A percentile compares a stretch with the other conserved stretches of the same genome.
phyloP scores from a whole-genome alignment of 257 asterid species.

The Fraxinus quadrangulata region DNA sequence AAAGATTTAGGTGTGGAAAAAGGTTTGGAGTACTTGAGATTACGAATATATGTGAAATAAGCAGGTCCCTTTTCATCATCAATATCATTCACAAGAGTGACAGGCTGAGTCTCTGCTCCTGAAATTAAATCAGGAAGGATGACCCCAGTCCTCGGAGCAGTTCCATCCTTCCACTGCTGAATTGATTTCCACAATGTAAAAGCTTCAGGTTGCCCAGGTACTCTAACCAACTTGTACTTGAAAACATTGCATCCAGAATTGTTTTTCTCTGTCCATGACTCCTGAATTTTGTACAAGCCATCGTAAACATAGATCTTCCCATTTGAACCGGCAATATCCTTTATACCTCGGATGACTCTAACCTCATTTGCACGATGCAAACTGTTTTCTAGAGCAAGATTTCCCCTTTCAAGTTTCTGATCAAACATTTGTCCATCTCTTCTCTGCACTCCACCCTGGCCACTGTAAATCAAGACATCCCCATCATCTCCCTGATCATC shows the following conservation, averaged over 20 bases:
- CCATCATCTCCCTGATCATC: conserved; percentile 78
- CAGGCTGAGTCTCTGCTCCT: conserved; percentile 76
- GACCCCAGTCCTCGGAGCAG: conserved; percentile 53
- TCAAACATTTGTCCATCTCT: conserved; percentile 78
- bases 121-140: conserved; percentile 81
- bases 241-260: conserved; percentile 73
- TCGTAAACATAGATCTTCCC: conserved; percentile 85
- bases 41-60: conserved; percentile 71
- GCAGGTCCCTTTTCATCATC: conserved; percentile 89
- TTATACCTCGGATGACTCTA: conserved; percentile 56
- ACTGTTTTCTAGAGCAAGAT: conserved; percentile 60
- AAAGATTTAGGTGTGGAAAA: conserved; percentile 43
- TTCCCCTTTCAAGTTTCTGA: conserved; percentile 89
- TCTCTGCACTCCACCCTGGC: conserved; percentile 84
- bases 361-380: conserved; percentile 58
- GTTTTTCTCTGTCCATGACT: conserved; percentile 79
- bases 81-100: conserved; percentile 79
- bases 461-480: conserved; percentile 71
- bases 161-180: conserved; percentile 87
- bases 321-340: conserved; percentile 30
- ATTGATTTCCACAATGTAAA: conserved; percentile 81
- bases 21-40: conserved; percentile 57
- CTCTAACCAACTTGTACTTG: conserved; percentile 76
- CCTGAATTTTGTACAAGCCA: conserved; percentile 78
- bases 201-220: conserved; percentile 84